Evolutionary conservation across 495 filamentous ascomycete species (phyloP).

Genomic region (Hypomontagnella monticulosa): DNA sequence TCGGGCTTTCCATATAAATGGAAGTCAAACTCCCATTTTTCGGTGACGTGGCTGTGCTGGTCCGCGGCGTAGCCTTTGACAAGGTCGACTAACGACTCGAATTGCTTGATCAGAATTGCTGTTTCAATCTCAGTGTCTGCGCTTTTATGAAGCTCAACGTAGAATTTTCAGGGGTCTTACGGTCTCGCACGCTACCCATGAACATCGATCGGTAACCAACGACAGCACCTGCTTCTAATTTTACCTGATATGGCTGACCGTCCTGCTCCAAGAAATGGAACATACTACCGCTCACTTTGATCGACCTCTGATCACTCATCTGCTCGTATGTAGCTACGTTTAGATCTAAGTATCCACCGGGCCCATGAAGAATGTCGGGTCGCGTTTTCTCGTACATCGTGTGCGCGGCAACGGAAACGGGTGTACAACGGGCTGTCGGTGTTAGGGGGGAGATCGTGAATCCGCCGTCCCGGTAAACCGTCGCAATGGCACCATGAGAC

Average conservation of each 20-base stretch:
- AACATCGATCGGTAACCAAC: conserved; percentile 57
- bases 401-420: conserved; percentile 58
- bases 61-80: conserved; percentile 43
- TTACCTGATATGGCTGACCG: conserved; percentile 52
- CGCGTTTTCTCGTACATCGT: conserved; percentile 62
- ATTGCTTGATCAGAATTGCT: conserved; percentile 55
- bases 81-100: conserved; percentile 46
- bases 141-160: too few relatives aligned
- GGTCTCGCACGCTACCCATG: conserved; percentile 58
- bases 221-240: conserved; percentile 55
- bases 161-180: conserved; percentile 27
- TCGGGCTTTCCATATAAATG: conserved; percentile 54
- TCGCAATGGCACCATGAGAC: conserved; percentile 49
- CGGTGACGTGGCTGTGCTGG: conserved; percentile 38
- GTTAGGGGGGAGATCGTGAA: conserved; percentile 56
- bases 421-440: conserved; percentile 51
- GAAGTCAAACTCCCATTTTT: conserved; percentile 49
- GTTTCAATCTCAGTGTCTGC: conserved; percentile 5
- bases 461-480: conserved; percentile 49
- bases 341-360: conserved; percentile 57
- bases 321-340: conserved; percentile 50
- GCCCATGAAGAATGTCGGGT: conserved; percentile 57
- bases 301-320: conserved; percentile 49
- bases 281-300: conserved; percentile 50
- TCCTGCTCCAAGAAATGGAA: conserved; percentile 45